These are phyloP conservation scores for Chaetoceros tenuissimus DNA, from an alignment of 108 stramenopile species.

Conservation along the genomic window DNA sequence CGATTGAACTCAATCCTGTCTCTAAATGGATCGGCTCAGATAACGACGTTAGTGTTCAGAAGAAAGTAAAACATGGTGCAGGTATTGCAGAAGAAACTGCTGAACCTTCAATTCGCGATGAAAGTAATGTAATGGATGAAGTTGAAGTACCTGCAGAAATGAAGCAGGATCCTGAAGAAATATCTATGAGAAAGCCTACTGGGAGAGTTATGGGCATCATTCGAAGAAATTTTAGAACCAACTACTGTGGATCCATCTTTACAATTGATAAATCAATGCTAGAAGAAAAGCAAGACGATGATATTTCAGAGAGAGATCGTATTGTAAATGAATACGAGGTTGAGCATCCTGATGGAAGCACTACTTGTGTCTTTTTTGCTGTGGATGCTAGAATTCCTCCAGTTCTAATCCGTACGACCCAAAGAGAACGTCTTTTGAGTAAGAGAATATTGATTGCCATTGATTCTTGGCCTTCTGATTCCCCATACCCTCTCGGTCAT, in stretches of 20 bases:
- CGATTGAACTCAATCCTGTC: slow-evolving; percentile 63
- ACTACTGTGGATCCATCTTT: slow-evolving; percentile 68
- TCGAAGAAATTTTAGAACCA: slow-evolving; percentile 61
- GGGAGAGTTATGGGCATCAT: slow-evolving; percentile 88
- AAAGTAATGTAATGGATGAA: slow-evolving; percentile 53
- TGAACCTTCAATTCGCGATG: slow-evolving; percentile 50
- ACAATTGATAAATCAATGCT: slow-evolving; percentile 20
- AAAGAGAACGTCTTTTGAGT: slow-evolving; percentile 59
- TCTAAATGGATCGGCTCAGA: slow-evolving; percentile 40
- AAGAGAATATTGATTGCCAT: slow-evolving; percentile 79
- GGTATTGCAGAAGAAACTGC: slow-evolving; percentile 66
- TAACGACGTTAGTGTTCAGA: slow-evolving; percentile 2
- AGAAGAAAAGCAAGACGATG: not conserved
- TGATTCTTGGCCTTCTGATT: slow-evolving; percentile 89
- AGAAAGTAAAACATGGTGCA: slow-evolving; percentile 8
- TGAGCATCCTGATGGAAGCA: slow-evolving; percentile 69
- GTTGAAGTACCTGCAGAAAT: slow-evolving; percentile 20
- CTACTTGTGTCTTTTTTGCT: slow-evolving; percentile 84
- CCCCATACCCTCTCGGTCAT: slow-evolving; percentile 87
- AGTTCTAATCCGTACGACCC: slow-evolving; percentile 71
- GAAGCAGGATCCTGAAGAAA: slow-evolving; percentile 3
- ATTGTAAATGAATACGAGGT: slow-evolving; percentile 69
- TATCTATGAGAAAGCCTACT: slow-evolving; percentile 40
- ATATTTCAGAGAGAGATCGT: slow-evolving; percentile 50
- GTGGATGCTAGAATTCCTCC: slow-evolving; percentile 83